Base-by-base conservation (phyloP, 2,329 filamentous ascomycete species). In the Fusarium odoratissimum region DNA sequence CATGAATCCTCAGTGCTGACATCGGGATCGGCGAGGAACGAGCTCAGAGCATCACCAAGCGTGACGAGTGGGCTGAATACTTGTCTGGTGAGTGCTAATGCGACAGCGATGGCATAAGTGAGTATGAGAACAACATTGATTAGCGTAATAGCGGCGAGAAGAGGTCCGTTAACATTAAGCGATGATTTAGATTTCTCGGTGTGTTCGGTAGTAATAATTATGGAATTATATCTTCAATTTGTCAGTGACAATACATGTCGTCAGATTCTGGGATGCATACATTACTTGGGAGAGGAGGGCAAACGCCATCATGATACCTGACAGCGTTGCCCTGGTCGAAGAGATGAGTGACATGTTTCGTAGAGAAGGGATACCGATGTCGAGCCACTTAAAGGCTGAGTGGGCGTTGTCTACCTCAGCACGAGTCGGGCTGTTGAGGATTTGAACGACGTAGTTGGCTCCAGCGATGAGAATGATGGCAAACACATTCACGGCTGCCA, bases 401-500 rank as follows among this genome's bases (percentile, higher is more conserved):
- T 89, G 88, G 9, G 87, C 87, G 17, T 71, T 76, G 33, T 83
- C 80, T 13, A 89, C 75, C 72, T 89, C 87, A 16, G 77, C 77
- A 44, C 87, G 82, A 12, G 86, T 88, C 10, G 87, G 88, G 70
- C 87, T 88, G 72, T 81, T 83, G 17, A 89, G 83, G n/a, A 88
- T 81, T 76, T 89, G 87, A 64, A 87, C 86, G 42, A 83, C 81
- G 73, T 89, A 89, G 78, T 88, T 88, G 16, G 84, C 87, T 6
- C 84, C 85, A 2, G 84, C 84, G 17, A 89, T 76, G 25, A 88
- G 70, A 8, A 83, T 79, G 9, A 86, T 74, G 12, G 80, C 80
- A 45, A 85, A 79, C 5, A 84, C 73, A 75, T 85, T 87, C 66
- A 87, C 82, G 25, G 82, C 77, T 12, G 82, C 84, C 54, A 85